These are phyloP conservation scores for Ophiostoma novo-ulmi DNA, from an alignment of 2,329 filamentous ascomycete species.

Conservation along the genomic window DNA sequence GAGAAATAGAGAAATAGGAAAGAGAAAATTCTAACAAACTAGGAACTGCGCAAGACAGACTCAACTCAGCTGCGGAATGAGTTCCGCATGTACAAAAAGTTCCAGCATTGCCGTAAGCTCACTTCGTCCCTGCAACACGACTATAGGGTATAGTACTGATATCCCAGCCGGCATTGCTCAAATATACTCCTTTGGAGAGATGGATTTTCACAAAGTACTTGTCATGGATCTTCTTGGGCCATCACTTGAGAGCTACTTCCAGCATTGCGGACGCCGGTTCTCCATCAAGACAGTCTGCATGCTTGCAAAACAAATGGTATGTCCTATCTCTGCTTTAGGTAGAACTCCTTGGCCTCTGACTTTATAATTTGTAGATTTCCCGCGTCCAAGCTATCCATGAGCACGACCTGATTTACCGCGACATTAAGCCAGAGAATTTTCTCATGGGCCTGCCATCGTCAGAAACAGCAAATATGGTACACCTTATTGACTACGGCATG, in stretches of 20 bases:
- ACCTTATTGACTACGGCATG: slow-evolving; percentile 99
- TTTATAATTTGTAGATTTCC: slow-evolving; percentile 56
- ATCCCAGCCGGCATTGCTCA: slow-evolving; percentile 24
- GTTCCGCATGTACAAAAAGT: slow-evolving; percentile 28
- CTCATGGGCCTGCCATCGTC: slow-evolving; percentile 85
- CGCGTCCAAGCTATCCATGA: slow-evolving; percentile 91
- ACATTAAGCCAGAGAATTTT: slow-evolving; percentile 99
- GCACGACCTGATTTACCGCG: slow-evolving; percentile 96
- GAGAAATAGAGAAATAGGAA: background rate
- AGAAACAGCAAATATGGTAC: slow-evolving; percentile 89
- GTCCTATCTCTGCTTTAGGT: background rate
- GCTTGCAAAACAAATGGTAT: slow-evolving; percentile 28
- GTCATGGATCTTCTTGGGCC: slow-evolving; percentile 28
- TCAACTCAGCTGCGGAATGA: slow-evolving; percentile 28
- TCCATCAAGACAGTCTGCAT: slow-evolving; percentile 26
- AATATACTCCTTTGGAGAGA: slow-evolving; percentile 27
- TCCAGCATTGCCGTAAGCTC: slow-evolving; percentile 21
- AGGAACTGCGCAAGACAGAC: slow-evolving; percentile 27
- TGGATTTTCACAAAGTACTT: slow-evolving; percentile 28
- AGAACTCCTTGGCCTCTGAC: background rate
- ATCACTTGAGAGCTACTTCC: slow-evolving; percentile 24
- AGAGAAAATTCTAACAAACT: background rate
- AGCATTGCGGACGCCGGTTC: slow-evolving; percentile 21
- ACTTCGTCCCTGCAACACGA: no score
- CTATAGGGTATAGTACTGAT: background rate